Percentiles rank a stretch among this genome's conserved stretches.
These are phyloP conservation scores for Areca catechu DNA, from an alignment of 176 grass and related monocot species.

Conservation along the genomic window DNA sequence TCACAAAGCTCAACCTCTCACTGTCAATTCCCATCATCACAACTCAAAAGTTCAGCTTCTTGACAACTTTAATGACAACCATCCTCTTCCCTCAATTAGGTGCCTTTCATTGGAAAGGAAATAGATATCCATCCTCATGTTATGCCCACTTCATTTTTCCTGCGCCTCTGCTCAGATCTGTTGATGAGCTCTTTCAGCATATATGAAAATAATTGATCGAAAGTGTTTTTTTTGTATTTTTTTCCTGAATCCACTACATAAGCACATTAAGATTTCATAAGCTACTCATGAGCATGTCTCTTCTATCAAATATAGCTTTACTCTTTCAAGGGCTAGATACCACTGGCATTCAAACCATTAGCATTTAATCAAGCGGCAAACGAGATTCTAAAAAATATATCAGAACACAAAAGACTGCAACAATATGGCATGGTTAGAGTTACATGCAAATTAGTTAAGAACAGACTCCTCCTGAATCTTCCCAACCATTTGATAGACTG, in stretches of 20 bases:
- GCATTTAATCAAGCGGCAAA: too few relatives aligned
- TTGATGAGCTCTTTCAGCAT: slow-evolving; percentile 1
- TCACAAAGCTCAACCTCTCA: too few relatives aligned
- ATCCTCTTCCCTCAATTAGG: background rate
- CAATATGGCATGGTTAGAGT: too few relatives aligned
- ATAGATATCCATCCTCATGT: background rate
- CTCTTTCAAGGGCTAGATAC: too few relatives aligned
- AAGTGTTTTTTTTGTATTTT: background rate
- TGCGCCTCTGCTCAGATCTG: background rate
- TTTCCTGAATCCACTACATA: background rate
- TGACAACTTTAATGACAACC: background rate
- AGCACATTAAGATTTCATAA: too few relatives aligned
- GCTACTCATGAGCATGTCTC: too few relatives aligned
- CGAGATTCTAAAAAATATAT: too few relatives aligned
- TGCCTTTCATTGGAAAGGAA: slow-evolving; percentile 8
- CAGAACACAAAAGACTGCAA: too few relatives aligned
- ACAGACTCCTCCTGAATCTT: slow-evolving; percentile 5
- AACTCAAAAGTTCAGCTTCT: background rate
- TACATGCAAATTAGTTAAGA: too few relatives aligned
- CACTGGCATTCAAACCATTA: too few relatives aligned
- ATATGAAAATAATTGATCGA: slow-evolving; percentile 6
- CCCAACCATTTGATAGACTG: slow-evolving; percentile 7
- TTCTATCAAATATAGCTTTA: too few relatives aligned
- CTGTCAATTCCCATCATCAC: slow-evolving; percentile 10
- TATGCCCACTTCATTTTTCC: background rate